Base-by-base conservation (phyloP, 495 filamentous ascomycete genomes). In the Talaromyces wortmannii region DNA sequence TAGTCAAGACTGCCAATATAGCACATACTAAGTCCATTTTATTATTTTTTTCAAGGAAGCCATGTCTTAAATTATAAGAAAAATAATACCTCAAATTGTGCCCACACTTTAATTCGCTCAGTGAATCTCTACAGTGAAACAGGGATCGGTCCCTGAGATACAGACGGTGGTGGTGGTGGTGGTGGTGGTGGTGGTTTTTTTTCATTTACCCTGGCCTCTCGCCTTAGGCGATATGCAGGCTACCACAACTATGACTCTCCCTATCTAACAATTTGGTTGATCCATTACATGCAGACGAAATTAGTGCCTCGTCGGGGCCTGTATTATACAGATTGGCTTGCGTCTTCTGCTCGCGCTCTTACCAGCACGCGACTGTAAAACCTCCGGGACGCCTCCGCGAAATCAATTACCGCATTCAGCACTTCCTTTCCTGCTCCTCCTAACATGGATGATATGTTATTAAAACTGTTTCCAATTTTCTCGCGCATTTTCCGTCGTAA, bases 311-410 rank as follows among this genome's bases (percentile, higher is more conserved):
- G 53, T 55, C 53, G 45, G 43, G 53, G 53, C 53, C 53, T 48
- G 23, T 55, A 32, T 15, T 53, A 18, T 31, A 15, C 51, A 45
- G 45, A 36, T 15, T 44, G 51, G 5, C 51, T 53, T n/a, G n/a
- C 23, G 51, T 53, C 16, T 53, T 53, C 44, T 45, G 44, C 63
- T 58, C 53, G 65, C 65, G 61, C 56, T 60, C 62, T 62, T 59
- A 42, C 23, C 64, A 58, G 65, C 62, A 62, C 62, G 52, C 58
- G 59, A 57, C 63, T 67, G 16, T 57, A 55, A 61, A 68, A 66
- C 56, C 61, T 50, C 31, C 66, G 59, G 54, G 61, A 68, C 50
- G 58, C 62, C 58, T 70, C 57, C 4, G 61, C 60, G 43, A 68
- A 70, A 62, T 67, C 65, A 42, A 70, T 29, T 29, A 63, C 56